Conservation (phyloP, 768 basidiomycete genomes). For the Cyathus striatus region DNA sequence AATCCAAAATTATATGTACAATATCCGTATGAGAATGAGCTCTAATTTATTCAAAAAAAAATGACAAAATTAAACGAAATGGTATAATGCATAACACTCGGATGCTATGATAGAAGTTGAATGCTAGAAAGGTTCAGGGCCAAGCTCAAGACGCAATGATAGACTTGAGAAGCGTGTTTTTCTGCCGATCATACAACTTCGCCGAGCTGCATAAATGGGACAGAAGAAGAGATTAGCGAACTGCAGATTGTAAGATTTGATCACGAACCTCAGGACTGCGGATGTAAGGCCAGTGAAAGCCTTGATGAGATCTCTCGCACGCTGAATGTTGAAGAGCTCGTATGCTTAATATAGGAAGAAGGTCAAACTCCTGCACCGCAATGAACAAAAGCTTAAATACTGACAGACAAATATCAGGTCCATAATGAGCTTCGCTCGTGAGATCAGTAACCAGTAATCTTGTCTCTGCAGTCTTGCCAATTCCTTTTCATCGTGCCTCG, state of each 20-base stretch:
- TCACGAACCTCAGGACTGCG: constrained; percentile 65
- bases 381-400: constrained; percentile 13
- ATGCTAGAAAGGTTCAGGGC: not conserved
- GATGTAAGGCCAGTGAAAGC: constrained; percentile 63
- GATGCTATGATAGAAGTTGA: no score
- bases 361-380: constrained; percentile 6
- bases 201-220: constrained; percentile 41
- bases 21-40: not conserved
- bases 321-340: constrained; percentile 68
- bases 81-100: no score
- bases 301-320: constrained; percentile 55
- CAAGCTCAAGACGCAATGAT: constrained; percentile 16
- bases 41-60: constrained; percentile 1
- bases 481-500: constrained; percentile 67
- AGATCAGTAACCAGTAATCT: constrained; percentile 71
- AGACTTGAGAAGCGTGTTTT: constrained; percentile 54
- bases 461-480: constrained; percentile 61
- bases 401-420: constrained; percentile 85
- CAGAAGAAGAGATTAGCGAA: constrained; percentile 5
- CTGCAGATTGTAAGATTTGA: constrained; percentile 1
- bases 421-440: constrained; percentile 71
- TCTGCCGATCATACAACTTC: constrained; percentile 74
- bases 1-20: not conserved
- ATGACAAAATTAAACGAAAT: constrained; percentile 1
- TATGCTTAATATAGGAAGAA: constrained; percentile 50